These are phyloP conservation scores for Enterocytospora artemiae DNA, from an alignment of 371 early-diverging fungal genomes.

Conservation along the genomic window DNA sequence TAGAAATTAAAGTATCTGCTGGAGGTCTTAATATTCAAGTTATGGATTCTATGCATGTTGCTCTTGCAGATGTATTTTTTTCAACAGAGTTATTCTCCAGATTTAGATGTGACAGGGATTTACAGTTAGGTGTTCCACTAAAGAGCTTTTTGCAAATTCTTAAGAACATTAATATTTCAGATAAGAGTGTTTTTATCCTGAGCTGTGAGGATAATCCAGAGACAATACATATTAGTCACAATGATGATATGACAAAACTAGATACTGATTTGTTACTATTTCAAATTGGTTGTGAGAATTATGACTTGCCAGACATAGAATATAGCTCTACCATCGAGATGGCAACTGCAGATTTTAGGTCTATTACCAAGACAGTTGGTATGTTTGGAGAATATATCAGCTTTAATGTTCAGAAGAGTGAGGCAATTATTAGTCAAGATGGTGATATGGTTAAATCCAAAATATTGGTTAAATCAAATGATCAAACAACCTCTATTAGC, in stretches of 20 bases:
- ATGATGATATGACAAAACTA: neutral
- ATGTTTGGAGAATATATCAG: constrained; percentile 42
- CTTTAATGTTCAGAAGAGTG: constrained; percentile 32
- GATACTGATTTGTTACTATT: constrained; percentile 22
- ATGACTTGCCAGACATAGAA: constrained; percentile 31
- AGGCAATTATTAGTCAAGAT: constrained; percentile 29
- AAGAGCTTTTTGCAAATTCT: constrained; percentile 47
- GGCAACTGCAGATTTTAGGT: constrained; percentile 34
- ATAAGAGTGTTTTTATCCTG: constrained; percentile 5
- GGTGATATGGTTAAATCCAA: constrained; percentile 37
- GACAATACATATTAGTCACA: neutral
- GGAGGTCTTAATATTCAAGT: constrained; percentile 55
- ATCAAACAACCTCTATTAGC: constrained; percentile 5
- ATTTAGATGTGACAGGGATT: constrained; percentile 55
- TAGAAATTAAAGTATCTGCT: constrained; percentile 41
- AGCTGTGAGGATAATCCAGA: constrained; percentile 30
- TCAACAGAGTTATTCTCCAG: constrained; percentile 48
- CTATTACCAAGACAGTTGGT: constrained; percentile 34
- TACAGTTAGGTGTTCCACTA: constrained; percentile 50
- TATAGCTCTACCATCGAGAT: constrained; percentile 35
- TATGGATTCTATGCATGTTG: constrained; percentile 58
- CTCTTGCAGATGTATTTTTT: constrained; percentile 53
- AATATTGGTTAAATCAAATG: constrained; percentile 31
- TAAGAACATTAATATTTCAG: constrained; percentile 22
- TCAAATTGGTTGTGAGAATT: constrained; percentile 34